A percentile compares a stretch with the other conserved stretches of the same genome.
These are phyloP conservation scores for Davidsoniella neocaledoniae DNA, from an alignment of 2,329 filamentous ascomycete genomes.

Conservation along the genomic window DNA sequence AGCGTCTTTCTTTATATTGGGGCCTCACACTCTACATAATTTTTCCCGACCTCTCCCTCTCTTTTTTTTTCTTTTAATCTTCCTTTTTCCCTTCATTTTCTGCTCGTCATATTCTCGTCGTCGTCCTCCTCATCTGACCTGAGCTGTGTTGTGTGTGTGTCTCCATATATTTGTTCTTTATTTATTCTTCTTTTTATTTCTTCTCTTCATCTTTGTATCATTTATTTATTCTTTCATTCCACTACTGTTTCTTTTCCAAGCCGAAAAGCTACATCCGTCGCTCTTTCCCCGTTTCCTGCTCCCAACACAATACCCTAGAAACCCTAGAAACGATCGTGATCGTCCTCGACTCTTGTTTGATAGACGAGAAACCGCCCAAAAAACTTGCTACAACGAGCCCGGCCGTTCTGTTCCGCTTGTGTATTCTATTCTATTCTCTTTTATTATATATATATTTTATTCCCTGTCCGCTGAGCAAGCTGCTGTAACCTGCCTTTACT, in stretches of 20 bases:
- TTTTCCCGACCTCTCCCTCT: neutral
- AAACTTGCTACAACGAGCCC: slow-evolving; percentile 4
- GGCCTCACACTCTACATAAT: neutral
- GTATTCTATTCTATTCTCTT: neutral
- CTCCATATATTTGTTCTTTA: neutral
- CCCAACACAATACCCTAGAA: neutral
- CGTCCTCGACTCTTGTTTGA: slow-evolving; percentile 4
- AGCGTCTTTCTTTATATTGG: neutral
- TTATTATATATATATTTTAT: neutral
- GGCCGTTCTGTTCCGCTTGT: neutral
- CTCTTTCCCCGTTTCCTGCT: slow-evolving; percentile 14
- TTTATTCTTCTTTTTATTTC: neutral
- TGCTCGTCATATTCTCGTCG: slow-evolving; percentile 12
- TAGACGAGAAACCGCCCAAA: neutral
- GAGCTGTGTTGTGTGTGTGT: slow-evolving; percentile 1
- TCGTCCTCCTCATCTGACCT: slow-evolving; percentile 14
- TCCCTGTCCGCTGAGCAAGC: too few species aligned
- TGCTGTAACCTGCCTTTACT: neutral
- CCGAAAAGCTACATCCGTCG: slow-evolving; percentile 15
- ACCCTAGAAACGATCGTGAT: neutral
- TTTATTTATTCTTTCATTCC: slow-evolving; percentile 16
- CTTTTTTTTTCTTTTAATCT: neutral
- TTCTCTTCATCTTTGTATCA: neutral
- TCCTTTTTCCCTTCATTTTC: neutral
- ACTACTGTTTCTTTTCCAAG: slow-evolving; percentile 17